Conservation (phyloP, 768 basidiomycete species). For the Pisolithus albus region DNA sequence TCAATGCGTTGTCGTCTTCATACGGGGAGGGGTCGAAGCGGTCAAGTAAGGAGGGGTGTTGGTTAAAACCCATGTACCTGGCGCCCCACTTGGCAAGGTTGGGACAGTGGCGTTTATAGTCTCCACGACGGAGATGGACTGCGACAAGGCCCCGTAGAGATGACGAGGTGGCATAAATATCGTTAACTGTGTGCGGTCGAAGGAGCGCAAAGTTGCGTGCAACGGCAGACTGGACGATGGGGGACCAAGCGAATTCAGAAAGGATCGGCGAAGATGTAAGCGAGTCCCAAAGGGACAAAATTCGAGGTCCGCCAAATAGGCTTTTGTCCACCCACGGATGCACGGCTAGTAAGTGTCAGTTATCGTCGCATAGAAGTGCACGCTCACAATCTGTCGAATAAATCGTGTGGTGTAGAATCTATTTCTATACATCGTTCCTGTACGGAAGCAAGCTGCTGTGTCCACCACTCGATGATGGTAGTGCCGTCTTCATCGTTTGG, state of each 20-base stretch:
- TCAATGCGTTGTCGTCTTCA: constrained; percentile 6
- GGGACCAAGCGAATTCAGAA: constrained; percentile 46
- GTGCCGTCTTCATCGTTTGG: constrained; percentile 35
- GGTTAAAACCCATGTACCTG: constrained; percentile 42
- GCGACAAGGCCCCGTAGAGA: constrained; percentile 41
- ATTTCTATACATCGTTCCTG: constrained; percentile 40
- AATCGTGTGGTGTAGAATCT: constrained; percentile 30
- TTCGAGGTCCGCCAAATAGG: constrained; percentile 37
- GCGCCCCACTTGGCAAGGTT: constrained; percentile 38
- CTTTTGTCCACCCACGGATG: constrained; percentile 18
- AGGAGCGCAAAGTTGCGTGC: constrained; percentile 42
- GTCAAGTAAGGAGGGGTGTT: constrained; percentile 34
- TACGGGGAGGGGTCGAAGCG: constrained; percentile 26
- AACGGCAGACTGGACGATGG: constrained; percentile 43
- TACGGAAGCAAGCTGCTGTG: constrained; percentile 28
- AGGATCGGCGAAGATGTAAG: constrained; percentile 45
- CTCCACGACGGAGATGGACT: constrained; percentile 49
- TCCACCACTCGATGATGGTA: constrained; percentile 47
- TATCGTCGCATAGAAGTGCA: background rate
- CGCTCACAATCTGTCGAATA: constrained; percentile 48
- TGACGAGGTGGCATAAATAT: constrained; percentile 13
- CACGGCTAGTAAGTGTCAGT: background rate
- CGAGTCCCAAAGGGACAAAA: constrained; percentile 38
- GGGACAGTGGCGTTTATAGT: constrained; percentile 46
- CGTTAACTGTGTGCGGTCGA: constrained; percentile 26